A percentile compares a stretch with the other conserved stretches of the same genome.
Conservation (phyloP, 371 early-diverging fungal genomes). For the Racocetra persica region DNA sequence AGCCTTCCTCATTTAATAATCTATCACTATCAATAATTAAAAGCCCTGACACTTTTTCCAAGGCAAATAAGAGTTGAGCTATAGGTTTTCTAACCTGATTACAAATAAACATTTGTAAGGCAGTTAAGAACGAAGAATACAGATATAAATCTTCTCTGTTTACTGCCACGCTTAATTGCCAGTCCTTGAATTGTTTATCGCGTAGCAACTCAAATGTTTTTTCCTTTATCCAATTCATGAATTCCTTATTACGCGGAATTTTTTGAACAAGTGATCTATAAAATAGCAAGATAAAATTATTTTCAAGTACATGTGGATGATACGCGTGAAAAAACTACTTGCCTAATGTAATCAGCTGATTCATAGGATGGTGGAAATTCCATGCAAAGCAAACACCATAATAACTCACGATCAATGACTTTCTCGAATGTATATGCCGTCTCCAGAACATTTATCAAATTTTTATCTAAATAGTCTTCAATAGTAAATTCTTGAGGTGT, state of each 20-base stretch:
- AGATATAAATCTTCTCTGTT: slow-evolving; percentile 32
- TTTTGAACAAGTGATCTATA: neutral
- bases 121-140: slow-evolving; percentile 32
- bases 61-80: slow-evolving; percentile 33
- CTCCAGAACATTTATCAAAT: too few species aligned
- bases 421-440: slow-evolving; percentile 33
- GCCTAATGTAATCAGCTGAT: slow-evolving; percentile 14
- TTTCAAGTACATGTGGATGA: neutral
- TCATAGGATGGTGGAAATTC: neutral
- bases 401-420: slow-evolving; percentile 25
- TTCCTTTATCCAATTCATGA: slow-evolving; percentile 16
- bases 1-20: neutral
- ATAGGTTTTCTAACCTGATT: slow-evolving; percentile 25
- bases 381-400: slow-evolving; percentile 41
- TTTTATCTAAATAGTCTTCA: neutral
- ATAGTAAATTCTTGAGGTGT: neutral
- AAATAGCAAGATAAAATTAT: neutral
- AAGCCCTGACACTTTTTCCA: slow-evolving; percentile 37
- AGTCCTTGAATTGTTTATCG: slow-evolving; percentile 6
- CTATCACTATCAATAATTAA: neutral
- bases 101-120: slow-evolving; percentile 33
- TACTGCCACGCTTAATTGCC: slow-evolving; percentile 37
- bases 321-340: neutral
- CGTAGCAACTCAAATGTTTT: slow-evolving; percentile 6
- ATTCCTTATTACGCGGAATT: slow-evolving; percentile 20